Evolutionary conservation across 1,284 basidiomycete genomes (phyloP).

Genomic region (Coniferiporia weirii): DNA sequence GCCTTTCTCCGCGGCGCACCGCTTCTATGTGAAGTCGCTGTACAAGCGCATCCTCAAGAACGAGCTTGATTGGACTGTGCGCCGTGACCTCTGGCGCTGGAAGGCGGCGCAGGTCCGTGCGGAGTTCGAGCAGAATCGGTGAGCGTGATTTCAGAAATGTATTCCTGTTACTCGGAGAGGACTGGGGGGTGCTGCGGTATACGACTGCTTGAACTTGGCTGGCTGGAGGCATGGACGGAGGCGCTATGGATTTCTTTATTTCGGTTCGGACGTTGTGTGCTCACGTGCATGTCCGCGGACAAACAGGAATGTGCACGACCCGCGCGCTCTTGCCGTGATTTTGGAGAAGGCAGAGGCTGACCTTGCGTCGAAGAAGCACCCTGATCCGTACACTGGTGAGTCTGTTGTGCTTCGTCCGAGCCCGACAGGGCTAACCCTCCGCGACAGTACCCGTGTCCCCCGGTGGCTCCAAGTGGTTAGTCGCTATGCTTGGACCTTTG

Average conservation of each 20-base stretch:
- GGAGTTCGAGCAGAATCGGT: constrained; percentile 91
- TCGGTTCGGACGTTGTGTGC: background rate
- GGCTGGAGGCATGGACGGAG: too few species aligned
- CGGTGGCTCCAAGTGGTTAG: constrained; percentile 86
- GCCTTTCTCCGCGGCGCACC: constrained; percentile 74
- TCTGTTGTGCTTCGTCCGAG: constrained; percentile 21
- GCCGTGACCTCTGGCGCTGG: constrained; percentile 80
- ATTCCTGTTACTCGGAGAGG: background rate
- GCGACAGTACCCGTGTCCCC: constrained; percentile 66
- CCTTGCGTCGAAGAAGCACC: constrained; percentile 67
- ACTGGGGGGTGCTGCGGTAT: too few species aligned
- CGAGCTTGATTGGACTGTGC: constrained; percentile 84
- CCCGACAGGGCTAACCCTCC: constrained; percentile 20
- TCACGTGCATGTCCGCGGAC: background rate
- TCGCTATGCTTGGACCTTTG: constrained; percentile 19
- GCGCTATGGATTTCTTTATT: too few species aligned
- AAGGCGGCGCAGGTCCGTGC: constrained; percentile 83
- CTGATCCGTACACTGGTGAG: constrained; percentile 89
- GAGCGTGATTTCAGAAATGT: constrained; percentile 26
- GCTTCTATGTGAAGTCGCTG: constrained; percentile 85
- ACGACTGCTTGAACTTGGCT: too few species aligned
- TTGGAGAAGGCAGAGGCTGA: constrained; percentile 79
- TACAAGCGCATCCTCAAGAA: constrained; percentile 86
- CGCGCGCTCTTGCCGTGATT: constrained; percentile 77
- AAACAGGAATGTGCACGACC: constrained; percentile 78